Percentiles rank a stretch among this genome's conserved stretches.
These are phyloP conservation scores for Pseudevernia furfuracea DNA, from an alignment of 495 filamentous ascomycete genomes.

Conservation along the genomic window DNA sequence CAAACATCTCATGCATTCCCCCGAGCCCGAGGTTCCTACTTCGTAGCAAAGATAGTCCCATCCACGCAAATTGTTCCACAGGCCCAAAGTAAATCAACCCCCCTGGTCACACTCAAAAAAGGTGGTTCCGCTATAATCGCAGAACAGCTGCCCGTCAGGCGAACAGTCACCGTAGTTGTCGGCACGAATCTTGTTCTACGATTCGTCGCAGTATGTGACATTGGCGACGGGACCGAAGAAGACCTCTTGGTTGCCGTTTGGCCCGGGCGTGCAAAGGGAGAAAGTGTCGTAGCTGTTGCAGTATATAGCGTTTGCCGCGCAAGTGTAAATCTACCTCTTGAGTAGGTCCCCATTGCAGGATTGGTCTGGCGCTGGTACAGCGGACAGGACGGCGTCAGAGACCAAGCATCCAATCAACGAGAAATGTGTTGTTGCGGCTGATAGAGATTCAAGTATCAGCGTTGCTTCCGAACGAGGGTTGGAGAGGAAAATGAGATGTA, in stretches of 20 bases:
- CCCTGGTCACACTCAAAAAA: not conserved
- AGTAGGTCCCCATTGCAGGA: not conserved
- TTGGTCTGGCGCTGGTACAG: not conserved
- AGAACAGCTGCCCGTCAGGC: not conserved
- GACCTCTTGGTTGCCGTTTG: not conserved
- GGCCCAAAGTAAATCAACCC: not conserved
- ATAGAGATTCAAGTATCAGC: not conserved
- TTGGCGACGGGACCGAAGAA: not conserved
- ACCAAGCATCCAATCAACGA: not conserved
- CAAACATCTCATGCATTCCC: not conserved
- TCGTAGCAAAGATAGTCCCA: not conserved
- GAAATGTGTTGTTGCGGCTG: not conserved
- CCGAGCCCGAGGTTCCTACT: not conserved
- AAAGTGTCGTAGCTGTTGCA: not conserved
- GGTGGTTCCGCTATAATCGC: not conserved
- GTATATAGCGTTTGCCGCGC: not conserved
- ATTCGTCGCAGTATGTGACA: not conserved
- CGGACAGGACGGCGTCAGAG: not conserved
- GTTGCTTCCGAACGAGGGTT: not conserved
- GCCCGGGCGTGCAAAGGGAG: not conserved
- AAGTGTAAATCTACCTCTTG: not conserved
- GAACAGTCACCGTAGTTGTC: slow-evolving; percentile 1
- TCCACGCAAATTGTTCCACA: not conserved
- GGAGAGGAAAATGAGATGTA: not conserved
- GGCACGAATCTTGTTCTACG: not conserved